phyloP scores from a whole-genome alignment of 768 basidiomycete genomes.

The Boletellus emodensis region DNA sequence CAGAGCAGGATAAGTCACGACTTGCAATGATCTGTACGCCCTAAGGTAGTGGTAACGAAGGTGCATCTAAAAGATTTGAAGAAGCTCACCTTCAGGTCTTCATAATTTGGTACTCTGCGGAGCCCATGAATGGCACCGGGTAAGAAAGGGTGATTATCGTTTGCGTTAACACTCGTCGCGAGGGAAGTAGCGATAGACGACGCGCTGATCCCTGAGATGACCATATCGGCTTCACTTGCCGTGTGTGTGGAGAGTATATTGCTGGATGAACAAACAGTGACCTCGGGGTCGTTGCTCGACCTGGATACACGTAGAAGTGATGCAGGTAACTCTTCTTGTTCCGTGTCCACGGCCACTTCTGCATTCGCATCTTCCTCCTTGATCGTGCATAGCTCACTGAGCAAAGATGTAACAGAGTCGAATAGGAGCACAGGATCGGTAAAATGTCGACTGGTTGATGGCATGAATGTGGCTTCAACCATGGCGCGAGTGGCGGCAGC shows the following conservation, averaged over 20 bases:
- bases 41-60: not conserved
- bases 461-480: not conserved
- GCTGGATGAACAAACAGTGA: conserved; percentile 5
- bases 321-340: not conserved
- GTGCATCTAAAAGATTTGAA: not conserved
- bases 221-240: not conserved
- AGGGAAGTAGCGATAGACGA: conserved; percentile 12
- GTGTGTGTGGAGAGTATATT: conserved; percentile 3
- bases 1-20: not conserved
- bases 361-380: conserved; percentile 2
- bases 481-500: not conserved
- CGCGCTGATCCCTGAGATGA: not conserved
- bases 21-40: not conserved
- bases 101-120: conserved; percentile 15
- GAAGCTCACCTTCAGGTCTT: conserved; percentile 16
- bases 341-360: not conserved
- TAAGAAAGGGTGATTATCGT: not conserved
- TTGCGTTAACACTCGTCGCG: conserved; percentile 17
- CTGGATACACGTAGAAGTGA: not conserved
- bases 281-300: conserved; percentile 1
- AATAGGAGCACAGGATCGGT: not conserved
- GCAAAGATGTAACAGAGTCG: not conserved
- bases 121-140: conserved; percentile 4
- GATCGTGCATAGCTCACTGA: conserved; percentile 1
- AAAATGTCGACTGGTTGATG: not conserved